Base-by-base conservation (phyloP, 179 eudicot genomes). In the Gypsophila paniculata region DNA sequence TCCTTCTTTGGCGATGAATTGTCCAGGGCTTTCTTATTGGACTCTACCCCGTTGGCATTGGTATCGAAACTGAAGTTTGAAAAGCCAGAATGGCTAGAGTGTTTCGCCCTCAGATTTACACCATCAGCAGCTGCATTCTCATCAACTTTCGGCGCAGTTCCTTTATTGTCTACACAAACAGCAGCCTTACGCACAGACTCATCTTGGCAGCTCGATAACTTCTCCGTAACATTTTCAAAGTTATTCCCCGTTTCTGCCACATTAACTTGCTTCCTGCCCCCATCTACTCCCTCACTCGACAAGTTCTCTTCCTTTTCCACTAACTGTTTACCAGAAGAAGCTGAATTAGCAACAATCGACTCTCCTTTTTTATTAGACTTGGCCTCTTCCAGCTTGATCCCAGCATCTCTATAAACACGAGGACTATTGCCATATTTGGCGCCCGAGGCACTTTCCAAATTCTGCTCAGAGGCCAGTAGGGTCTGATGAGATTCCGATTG, bases 401-500 rank as follows among this genome's bases (percentile, higher is more conserved):
- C 68, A 0, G 49, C 46, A 73, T 73, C 70, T 65, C 59, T 54
- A 29, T 58, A 77, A 71, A 29, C 75, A 69, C 59, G 46, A 53
- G 60, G 67, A 61, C 77, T 64, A 52, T 68, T 74, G 4, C 38
- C 69, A 62, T 19, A 21, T 29, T 76, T 79, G 58, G 73, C 69
- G 34, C 76, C 79, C 64, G 74, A 64, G 48, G 69, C 80, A 72
- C 53, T 74, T 64, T 77, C 76, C 53, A 60, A 61, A 34, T 52
- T 76, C 48, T 74, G 70, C 66, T 63, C 78, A 52, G 75, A 67
- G 63, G 76, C 65, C 25, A 77, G 82, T 49, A 80, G 86, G 74
- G 65, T 70, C 63, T 81, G 87, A 80, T 86, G 86, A 74, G 88
- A 81, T 51, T 89, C 97, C 22, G 86, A 84, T 29, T 83, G 84